These are phyloP conservation scores for Pseudoneurospora amorphoporcata DNA, from an alignment of 495 filamentous ascomycete genomes.

Conservation along the genomic window DNA sequence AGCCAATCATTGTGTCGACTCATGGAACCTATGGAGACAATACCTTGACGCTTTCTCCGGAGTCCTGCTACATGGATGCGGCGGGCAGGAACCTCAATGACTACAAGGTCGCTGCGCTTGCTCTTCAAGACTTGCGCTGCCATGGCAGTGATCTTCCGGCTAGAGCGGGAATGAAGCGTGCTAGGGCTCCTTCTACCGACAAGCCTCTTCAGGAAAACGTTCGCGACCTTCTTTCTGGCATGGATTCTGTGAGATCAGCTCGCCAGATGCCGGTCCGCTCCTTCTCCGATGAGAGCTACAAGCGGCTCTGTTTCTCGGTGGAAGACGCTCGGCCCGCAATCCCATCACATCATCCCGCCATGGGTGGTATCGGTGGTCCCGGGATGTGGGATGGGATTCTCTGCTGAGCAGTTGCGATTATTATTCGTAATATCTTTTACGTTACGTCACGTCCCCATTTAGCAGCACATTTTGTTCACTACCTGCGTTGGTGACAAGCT, in stretches of 20 bases:
- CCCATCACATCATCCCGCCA: constrained; percentile 28
- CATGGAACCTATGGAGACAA: constrained; percentile 45
- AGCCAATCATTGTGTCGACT: constrained; percentile 39
- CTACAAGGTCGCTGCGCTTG: constrained; percentile 45
- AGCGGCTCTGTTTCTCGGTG: constrained; percentile 51
- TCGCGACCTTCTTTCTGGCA: constrained; percentile 43
- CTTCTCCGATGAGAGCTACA: constrained; percentile 31
- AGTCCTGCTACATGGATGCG: constrained; percentile 42
- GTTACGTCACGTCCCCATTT: not conserved
- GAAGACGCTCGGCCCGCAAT: constrained; percentile 27
- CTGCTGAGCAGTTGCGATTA: constrained; percentile 17
- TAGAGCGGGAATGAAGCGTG: constrained; percentile 49
- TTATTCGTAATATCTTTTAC: not conserved
- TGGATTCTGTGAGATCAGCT: constrained; percentile 9
- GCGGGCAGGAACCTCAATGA: constrained; percentile 44
- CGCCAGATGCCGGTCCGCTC: constrained; percentile 29
- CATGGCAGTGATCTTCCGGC: constrained; percentile 8
- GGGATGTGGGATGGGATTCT: constrained; percentile 54
- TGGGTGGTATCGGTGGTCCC: constrained; percentile 37
- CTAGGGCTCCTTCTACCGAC: constrained; percentile 59
- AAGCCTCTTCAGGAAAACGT: constrained; percentile 61
- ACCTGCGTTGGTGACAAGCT: constrained; percentile 20
- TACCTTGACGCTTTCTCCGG: constrained; percentile 50
- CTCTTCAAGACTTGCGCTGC: constrained; percentile 53
- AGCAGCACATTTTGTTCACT: constrained; percentile 6